Evolutionary conservation across 257 asterid species (phyloP), one percentile per base, ranked within the genome.

Genomic region (Penstemon davidsonii): DNA sequence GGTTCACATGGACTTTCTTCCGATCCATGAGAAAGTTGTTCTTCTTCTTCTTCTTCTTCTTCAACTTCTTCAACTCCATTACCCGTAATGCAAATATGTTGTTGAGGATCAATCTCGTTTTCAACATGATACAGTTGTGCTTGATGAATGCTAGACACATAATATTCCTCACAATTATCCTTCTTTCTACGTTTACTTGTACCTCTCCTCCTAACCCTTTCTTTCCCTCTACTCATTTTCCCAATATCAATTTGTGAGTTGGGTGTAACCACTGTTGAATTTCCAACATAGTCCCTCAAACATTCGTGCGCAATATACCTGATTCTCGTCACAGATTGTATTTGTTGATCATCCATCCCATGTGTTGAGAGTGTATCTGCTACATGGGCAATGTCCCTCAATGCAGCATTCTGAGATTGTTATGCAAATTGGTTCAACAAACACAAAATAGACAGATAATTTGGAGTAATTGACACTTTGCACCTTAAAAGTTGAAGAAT

Each of bases 291-390:
- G 64, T 90, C 96, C 81, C 93, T 81, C 76, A 92, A 73, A 78
- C 90, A 85, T 59, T 90, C 98, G 42, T 88, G 95, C 1, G 90
- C 92, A 50, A 87, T 66, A 66, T 79, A 85, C 74, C 91, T 80
- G 62, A 92, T 88, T 73, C 89, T 85, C 40, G 91, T 70, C 56
- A 92, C 79, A 3, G 82, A 79, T 61, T 90, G 90, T 67, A 86
- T 75, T 73, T 92, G 98, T 67, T 82, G 94, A 36, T 85, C 92
- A 45, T 90, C 95, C 96, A 90, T 88, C 71, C 98, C 96, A 19
- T 84, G 91, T 13, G 95, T 86, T 11, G 95, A 82, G 71, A 92
- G 82, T 39, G 86, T 75, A 73, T 92, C 95, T 3, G 89, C 95
- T 64, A 81, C 69, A 66, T 79, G 89, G 54, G 91, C 91, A 73